Base-by-base conservation (phyloP, 352 stramenopile species). In the Phytophthora megakarya region DNA sequence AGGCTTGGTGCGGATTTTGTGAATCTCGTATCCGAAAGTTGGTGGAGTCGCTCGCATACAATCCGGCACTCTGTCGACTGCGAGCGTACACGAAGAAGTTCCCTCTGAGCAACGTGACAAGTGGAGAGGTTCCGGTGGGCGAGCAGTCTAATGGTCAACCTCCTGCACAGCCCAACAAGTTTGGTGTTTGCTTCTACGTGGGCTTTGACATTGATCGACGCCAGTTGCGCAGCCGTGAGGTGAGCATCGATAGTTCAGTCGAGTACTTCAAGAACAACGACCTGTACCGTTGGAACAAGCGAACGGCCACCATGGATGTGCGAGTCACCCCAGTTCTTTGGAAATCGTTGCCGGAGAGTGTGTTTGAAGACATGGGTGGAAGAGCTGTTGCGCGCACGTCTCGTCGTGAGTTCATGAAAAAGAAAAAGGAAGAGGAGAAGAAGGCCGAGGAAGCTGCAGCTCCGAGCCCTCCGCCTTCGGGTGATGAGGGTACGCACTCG, bases 1-100 rank as follows among this genome's bases (percentile, higher is more conserved):
- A 84, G 48, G 84, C 88, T n/a, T 99, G 96, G 96, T 97, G 90
- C 59, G 88, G 93, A 38, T 96, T 98, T 56, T 98, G 93, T 54
- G 95, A 98, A 72, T 97, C 91, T 32, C 89, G 92, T 47, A 87
- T 99, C 51, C 82, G 95, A 35, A 91, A 98, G 26, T 71, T 98
- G 1, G 87, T 98, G 52, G 82, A 95, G 43, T 90, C 82, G 35
- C 66, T 96, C 33, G 84, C 86, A 21, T 95, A 93, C 63, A 93
- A 88, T 57, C 82, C 86, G 21, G 72, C 85, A 53, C 73, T 96
- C 2, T 94, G 85, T 54, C 80, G 76, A 13, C 73, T 96, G 28
- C 86, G 85, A n/a, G 84, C 88, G 11, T 95, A 90, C 62, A 87
- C 88, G 11, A 95, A 94, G 57, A 94, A 93, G 65, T 96, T 89